A percentile compares a stretch with the other conserved stretches of the same genome.
phyloP scores from a whole-genome alignment of 495 filamentous ascomycete genomes.

The Penicillium soppii region DNA sequence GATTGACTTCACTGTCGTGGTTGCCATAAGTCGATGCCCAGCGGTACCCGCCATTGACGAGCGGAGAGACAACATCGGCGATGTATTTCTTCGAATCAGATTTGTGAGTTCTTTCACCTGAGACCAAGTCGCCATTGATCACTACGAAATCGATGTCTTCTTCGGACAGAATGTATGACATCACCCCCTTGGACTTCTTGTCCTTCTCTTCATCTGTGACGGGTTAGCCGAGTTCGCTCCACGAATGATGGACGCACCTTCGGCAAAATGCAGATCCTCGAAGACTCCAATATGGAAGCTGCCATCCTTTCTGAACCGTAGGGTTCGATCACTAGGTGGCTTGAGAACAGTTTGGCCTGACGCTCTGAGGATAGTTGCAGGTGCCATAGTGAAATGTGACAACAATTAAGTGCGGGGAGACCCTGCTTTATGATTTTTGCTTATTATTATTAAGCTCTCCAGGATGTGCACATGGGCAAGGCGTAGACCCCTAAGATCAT shows the following conservation, averaged over 20 bases:
- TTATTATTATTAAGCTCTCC: too few species aligned
- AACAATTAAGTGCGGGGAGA: not conserved
- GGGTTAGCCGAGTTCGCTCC: not conserved
- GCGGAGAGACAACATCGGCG: slow-evolving; percentile 58
- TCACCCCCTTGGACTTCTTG: slow-evolving; percentile 54
- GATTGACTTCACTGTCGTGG: slow-evolving; percentile 64
- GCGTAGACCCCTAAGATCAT: too few species aligned
- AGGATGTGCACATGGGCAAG: too few species aligned
- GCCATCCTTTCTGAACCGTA: slow-evolving; percentile 32
- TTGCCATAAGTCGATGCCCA: slow-evolving; percentile 78
- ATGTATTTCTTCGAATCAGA: slow-evolving; percentile 60
- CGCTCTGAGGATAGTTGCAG: not conserved
- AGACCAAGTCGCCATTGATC: slow-evolving; percentile 73
- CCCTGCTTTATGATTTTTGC: too few species aligned
- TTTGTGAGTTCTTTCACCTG: slow-evolving; percentile 61
- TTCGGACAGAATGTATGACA: slow-evolving; percentile 57
- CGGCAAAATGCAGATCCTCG: slow-evolving; percentile 68
- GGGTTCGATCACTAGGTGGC: not conserved
- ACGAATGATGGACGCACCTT: slow-evolving; percentile 41
- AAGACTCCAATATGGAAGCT: slow-evolving; percentile 59
- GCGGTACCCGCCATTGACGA: slow-evolving; percentile 48
- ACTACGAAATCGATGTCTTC: slow-evolving; percentile 62
- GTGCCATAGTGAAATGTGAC: not conserved
- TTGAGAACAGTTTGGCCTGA: not conserved
- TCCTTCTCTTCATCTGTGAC: slow-evolving; percentile 36